Percentiles rank a stretch among this genome's conserved stretches.
Evolutionary conservation across 1,284 basidiomycete species (phyloP).

Genomic region (Volvariella volvacea): DNA sequence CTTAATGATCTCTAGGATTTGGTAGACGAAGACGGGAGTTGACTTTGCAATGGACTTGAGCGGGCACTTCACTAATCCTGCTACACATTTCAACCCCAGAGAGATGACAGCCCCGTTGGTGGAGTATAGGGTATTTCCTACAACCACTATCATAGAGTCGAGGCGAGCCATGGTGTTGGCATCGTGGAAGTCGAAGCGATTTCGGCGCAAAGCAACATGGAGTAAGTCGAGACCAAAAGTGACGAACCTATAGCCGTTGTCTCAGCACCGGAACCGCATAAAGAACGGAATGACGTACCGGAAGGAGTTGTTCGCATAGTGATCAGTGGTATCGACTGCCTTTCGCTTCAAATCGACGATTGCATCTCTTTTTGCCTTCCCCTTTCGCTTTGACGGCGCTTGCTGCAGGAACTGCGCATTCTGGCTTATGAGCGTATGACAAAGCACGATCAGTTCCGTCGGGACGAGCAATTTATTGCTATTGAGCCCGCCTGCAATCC

Average conservation of each 20-base stretch:
- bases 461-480: constrained; percentile 72
- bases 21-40: constrained; percentile 79
- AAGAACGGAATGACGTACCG: constrained; percentile 37
- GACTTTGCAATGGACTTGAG: constrained; percentile 73
- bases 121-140: constrained; percentile 93
- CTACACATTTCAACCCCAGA: constrained; percentile 76
- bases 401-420: constrained; percentile 81
- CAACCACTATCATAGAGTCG: constrained; percentile 80
- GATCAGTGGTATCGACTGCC: constrained; percentile 47
- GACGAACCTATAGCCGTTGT: constrained; percentile 64
- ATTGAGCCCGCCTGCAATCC: constrained; percentile 83
- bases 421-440: constrained; percentile 86
- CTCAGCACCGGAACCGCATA: constrained; percentile 2
- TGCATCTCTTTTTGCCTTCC: constrained; percentile 46
- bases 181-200: constrained; percentile 83
- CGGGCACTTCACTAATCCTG: constrained; percentile 82
- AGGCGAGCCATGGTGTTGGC: constrained; percentile 68
- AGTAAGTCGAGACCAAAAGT: constrained; percentile 92
- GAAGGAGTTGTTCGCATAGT: constrained; percentile 82
- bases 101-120: constrained; percentile 75
- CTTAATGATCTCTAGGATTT: constrained; percentile 83
- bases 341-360: constrained; percentile 79
- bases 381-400: constrained; percentile 34
- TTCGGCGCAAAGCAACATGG: constrained; percentile 80
- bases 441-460: constrained; percentile 73